phyloP scores from a whole-genome alignment of 2,329 filamentous ascomycete species.

The Curvularia verruculosa region DNA sequence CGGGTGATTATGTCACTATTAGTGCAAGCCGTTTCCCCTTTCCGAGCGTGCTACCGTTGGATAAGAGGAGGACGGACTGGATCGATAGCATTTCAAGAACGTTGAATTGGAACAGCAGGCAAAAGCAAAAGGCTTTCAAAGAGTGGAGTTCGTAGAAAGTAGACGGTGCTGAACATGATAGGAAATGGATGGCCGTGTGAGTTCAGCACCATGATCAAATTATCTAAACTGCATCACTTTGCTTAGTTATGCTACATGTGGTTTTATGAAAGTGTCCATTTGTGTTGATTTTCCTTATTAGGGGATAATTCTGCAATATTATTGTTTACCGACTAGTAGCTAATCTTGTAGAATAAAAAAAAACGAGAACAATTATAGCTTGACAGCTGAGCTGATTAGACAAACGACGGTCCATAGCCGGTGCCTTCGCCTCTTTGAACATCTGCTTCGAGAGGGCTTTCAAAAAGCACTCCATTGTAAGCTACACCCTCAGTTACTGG shows the following conservation, averaged over 20 bases:
- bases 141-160: conserved; percentile 36
- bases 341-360: no score
- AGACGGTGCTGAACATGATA: not conserved
- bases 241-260: not conserved
- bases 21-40: conserved; percentile 82
- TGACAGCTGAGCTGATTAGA: not conserved
- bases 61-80: conserved; percentile 76
- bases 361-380: not conserved
- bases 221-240: not conserved
- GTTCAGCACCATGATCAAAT: not conserved
- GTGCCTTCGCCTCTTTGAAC: conserved; percentile 7
- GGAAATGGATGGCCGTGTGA: no score
- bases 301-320: no score
- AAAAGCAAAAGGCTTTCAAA: conserved; percentile 69
- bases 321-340: no score
- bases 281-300: no score
- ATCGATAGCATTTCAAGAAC: conserved; percentile 80
- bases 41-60: conserved; percentile 74
- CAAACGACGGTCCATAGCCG: conserved; percentile 10
- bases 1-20: conserved; percentile 85
- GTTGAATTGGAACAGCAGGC: conserved; percentile 79
- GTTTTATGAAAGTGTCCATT: not conserved
- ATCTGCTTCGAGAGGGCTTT: conserved; percentile 8
- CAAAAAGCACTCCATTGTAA: not conserved
- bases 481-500: conserved; percentile 4